phyloP scores from a whole-genome alignment of 192 early-diverging fungal genomes.

The Linnemannia schmuckeri region DNA sequence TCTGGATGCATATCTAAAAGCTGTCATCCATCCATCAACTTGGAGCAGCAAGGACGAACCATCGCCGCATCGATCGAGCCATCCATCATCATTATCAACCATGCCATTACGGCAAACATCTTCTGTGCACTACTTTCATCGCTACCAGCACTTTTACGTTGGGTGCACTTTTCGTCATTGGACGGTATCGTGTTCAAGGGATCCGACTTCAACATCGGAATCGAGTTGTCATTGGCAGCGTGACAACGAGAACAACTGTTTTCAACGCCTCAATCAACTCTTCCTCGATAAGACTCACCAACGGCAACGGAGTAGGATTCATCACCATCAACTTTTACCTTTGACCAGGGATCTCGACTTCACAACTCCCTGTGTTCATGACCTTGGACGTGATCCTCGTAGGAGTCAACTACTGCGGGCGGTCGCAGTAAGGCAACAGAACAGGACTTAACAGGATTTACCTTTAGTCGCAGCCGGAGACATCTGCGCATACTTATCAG shows the following conservation, averaged over 20 bases:
- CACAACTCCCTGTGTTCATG: not conserved
- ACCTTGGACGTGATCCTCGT: not conserved
- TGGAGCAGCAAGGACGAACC: not conserved
- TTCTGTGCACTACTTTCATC: not conserved
- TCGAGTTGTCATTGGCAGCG: not conserved
- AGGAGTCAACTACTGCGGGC: no score
- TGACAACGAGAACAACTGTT: not conserved
- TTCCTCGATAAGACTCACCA: not conserved
- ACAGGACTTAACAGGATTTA: not conserved
- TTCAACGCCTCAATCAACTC: not conserved
- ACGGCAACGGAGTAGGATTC: not conserved
- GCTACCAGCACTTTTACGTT: not conserved
- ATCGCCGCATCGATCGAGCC: slow-evolving; percentile 24
- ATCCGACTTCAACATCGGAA: not conserved
- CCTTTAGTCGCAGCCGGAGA: not conserved
- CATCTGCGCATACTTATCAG: not conserved
- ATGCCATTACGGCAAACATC: not conserved
- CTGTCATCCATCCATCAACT: not conserved
- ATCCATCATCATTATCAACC: slow-evolving; percentile 17
- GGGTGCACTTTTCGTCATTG: not conserved
- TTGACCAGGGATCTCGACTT: not conserved
- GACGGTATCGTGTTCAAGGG: no score
- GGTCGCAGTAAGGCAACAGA: not conserved
- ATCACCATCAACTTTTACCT: not conserved
- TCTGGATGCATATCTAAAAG: not conserved